phyloP scores from a whole-genome alignment of 306 rosid species.

The Vigna unguiculata region DNA sequence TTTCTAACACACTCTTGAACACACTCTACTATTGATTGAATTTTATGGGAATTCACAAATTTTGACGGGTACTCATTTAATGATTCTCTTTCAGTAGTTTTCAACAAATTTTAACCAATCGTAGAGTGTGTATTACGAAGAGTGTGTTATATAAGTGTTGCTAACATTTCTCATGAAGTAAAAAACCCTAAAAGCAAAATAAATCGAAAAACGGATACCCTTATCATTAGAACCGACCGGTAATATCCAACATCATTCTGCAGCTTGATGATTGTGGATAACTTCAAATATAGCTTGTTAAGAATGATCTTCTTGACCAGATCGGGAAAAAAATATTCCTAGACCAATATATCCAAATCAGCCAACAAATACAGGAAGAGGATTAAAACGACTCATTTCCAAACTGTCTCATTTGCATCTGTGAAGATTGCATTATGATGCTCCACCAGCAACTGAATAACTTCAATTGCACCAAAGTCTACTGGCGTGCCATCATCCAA shows the following conservation, averaged over 20 bases:
- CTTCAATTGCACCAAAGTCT: constrained; percentile 90
- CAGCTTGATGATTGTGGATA: constrained; percentile 14
- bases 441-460: constrained; percentile 91
- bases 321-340: constrained; percentile 16
- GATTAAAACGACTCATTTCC: constrained; percentile 63
- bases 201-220: constrained; percentile 24
- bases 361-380: constrained; percentile 33
- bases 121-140: no score
- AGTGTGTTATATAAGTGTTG: no score
- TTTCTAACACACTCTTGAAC: no score
- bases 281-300: constrained; percentile 30
- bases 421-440: constrained; percentile 95
- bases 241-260: constrained; percentile 32
- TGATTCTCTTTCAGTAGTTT: no score
- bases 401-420: constrained; percentile 91
- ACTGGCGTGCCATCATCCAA: constrained; percentile 85
- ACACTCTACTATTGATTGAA: no score
- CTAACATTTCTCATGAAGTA: no score
- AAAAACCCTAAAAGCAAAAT: constrained; percentile 22
- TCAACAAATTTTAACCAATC: no score
- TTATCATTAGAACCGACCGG: constrained; percentile 35
- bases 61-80: no score
- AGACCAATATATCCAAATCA: constrained; percentile 31
- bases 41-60: no score
- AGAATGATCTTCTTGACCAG: constrained; percentile 34